Conservation (phyloP, 225 moss, liverwort and hornwort species). For the Thuidium tamariscinum region DNA sequence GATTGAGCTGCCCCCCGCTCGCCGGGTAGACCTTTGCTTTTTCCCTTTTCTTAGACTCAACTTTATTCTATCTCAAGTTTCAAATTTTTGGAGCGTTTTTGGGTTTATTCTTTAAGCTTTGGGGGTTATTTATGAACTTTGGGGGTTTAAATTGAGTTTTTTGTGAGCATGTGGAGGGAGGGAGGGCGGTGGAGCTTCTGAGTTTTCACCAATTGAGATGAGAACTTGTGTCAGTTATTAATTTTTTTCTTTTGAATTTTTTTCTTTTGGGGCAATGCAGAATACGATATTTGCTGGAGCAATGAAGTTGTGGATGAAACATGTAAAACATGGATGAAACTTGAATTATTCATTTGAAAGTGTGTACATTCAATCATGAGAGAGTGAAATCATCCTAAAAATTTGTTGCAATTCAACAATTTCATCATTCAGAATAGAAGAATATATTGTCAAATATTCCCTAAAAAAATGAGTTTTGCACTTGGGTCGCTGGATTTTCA, state of each 20-base stretch:
- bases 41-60: background rate
- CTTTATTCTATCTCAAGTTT: background rate
- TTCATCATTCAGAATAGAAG: background rate
- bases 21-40: background rate
- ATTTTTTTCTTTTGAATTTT: background rate
- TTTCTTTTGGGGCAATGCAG: background rate
- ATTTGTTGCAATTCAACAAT: background rate
- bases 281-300: background rate
- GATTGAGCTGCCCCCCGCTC: background rate
- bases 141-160: too few relatives aligned
- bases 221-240: too few relatives aligned
- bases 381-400: background rate
- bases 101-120: background rate
- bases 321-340: background rate
- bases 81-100: background rate
- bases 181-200: too few relatives aligned
- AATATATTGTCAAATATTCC: background rate
- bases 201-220: too few relatives aligned
- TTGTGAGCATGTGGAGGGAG: too few relatives aligned
- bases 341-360: too few relatives aligned
- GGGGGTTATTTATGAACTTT: background rate
- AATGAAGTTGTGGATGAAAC: background rate
- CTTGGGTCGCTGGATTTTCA: background rate
- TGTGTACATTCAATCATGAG: background rate
- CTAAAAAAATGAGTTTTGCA: background rate